A percentile compares a stretch with the other conserved stretches of the same genome.
These are phyloP conservation scores for Hypomontagnella monticulosa DNA, from an alignment of 495 filamentous ascomycete species.

Conservation along the genomic window DNA sequence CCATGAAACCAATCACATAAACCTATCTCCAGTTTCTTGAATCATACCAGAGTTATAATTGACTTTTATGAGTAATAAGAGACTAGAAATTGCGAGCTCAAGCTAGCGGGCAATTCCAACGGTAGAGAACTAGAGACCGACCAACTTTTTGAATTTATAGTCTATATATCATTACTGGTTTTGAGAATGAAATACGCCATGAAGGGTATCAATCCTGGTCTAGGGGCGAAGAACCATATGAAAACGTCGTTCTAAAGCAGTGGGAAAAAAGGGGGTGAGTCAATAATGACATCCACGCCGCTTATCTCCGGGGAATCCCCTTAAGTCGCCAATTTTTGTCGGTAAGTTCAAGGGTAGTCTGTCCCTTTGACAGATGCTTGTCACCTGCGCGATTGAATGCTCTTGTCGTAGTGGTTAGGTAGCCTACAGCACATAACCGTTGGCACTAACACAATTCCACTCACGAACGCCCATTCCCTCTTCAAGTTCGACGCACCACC, in stretches of 20 bases:
- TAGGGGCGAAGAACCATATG: slow-evolving; percentile 25
- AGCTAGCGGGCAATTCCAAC: neutral
- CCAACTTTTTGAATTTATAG: slow-evolving; percentile 34
- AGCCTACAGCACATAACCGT: slow-evolving; percentile 66
- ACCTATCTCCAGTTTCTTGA: neutral
- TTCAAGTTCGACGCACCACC: slow-evolving; percentile 81
- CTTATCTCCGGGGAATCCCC: slow-evolving; percentile 17
- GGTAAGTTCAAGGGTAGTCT: neutral
- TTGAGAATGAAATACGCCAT: slow-evolving; percentile 32
- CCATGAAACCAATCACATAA: slow-evolving; percentile 6
- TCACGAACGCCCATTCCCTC: slow-evolving; percentile 69
- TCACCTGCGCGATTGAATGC: neutral
- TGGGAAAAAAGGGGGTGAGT: slow-evolving; percentile 12
- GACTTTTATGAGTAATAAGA: slow-evolving; percentile 8
- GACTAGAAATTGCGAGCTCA: neutral
- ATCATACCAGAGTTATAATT: slow-evolving; percentile 18
- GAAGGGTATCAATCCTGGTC: slow-evolving; percentile 40
- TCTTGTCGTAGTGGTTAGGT: slow-evolving; percentile 4
- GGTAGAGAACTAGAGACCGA: slow-evolving; percentile 11
- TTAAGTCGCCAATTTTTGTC: slow-evolving; percentile 31
- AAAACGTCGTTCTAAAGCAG: slow-evolving; percentile 21
- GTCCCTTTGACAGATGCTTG: neutral
- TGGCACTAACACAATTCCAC: slow-evolving; percentile 64
- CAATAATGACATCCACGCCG: slow-evolving; percentile 25
- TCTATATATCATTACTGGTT: slow-evolving; percentile 41